These are phyloP conservation scores for Capronia epimyces DNA, from an alignment of 2,329 filamentous ascomycete species.

Conservation along the genomic window DNA sequence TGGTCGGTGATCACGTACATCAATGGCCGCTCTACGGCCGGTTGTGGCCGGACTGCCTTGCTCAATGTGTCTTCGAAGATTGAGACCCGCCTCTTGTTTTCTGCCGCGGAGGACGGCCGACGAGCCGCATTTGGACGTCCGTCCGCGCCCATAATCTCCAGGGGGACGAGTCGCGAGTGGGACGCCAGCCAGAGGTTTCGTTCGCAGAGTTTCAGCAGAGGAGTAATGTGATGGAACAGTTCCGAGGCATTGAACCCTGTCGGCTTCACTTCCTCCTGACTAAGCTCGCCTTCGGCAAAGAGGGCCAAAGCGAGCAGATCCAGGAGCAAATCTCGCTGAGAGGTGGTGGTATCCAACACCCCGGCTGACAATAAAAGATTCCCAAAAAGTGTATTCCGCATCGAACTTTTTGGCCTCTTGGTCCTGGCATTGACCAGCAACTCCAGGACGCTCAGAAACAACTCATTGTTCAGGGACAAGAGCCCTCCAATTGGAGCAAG, in stretches of 20 bases:
- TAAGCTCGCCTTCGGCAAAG: conserved; percentile 79
- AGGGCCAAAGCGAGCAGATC: conserved; percentile 77
- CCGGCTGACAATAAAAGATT: conserved; percentile 58
- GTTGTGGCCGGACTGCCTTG: conserved; percentile 40
- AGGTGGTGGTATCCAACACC: conserved; percentile 69
- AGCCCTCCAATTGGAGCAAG: conserved; percentile 61
- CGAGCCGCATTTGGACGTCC: conserved; percentile 29
- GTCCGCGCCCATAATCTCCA: conserved; percentile 26
- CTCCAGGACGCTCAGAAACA: conserved; percentile 49
- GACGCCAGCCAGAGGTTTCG: conserved; percentile 60
- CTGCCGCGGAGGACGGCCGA: conserved; percentile 28
- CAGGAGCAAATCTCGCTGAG: conserved; percentile 69
- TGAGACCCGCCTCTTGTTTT: conserved; percentile 32
- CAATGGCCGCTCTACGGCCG: conserved; percentile 37
- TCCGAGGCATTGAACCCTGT: conserved; percentile 58
- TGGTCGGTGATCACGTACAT: conserved; percentile 41
- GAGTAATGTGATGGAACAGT: conserved; percentile 60
- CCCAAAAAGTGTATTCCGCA: conserved; percentile 23
- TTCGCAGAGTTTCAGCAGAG: conserved; percentile 66
- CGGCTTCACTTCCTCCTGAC: conserved; percentile 59
- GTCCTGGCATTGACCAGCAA: conserved; percentile 38
- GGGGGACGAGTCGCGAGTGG: conserved; percentile 35
- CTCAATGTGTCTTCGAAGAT: conserved; percentile 44
- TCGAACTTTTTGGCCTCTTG: conserved; percentile 29
- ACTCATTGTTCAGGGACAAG: conserved; percentile 43